These are phyloP conservation scores for Limonium bicolor DNA, from an alignment of 148 eudicot genomes.

Conservation along the genomic window DNA sequence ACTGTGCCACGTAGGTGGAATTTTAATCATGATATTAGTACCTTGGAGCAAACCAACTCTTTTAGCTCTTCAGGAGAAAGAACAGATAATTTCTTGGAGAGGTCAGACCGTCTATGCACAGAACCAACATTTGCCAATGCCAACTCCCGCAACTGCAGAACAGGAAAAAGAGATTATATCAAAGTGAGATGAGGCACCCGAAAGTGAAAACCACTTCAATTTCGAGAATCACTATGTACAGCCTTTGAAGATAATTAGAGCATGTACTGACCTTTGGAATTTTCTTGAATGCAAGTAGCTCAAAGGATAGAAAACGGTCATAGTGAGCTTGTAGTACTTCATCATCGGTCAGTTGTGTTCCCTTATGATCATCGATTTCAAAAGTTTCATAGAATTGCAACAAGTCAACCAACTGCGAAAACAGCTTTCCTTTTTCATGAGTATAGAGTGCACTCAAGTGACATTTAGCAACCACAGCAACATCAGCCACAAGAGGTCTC, in stretches of 20 bases:
- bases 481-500: constrained; percentile 91
- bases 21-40: too few relatives aligned
- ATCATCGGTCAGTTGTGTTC: constrained; percentile 87
- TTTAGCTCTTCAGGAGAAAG: constrained; percentile 69
- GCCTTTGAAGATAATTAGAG: neutral
- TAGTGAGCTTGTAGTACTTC: constrained; percentile 93
- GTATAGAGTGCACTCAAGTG: constrained; percentile 80
- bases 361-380: constrained; percentile 79
- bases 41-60: constrained; percentile 83
- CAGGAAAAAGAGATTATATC: neutral
- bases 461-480: constrained; percentile 92
- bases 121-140: constrained; percentile 84
- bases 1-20: too few relatives aligned
- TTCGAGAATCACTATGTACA: too few relatives aligned
- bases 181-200: neutral
- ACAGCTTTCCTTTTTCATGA: constrained; percentile 81
- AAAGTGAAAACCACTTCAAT: too few relatives aligned
- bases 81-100: constrained; percentile 70
- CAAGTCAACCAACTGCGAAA: constrained; percentile 93
- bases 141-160: constrained; percentile 63
- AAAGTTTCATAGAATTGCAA: constrained; percentile 87
- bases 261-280: constrained; percentile 53
- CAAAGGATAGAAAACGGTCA: constrained; percentile 85
- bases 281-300: constrained; percentile 77
- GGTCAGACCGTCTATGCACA: constrained; percentile 74